Base-by-base conservation (phyloP, 805 yeast genomes). In the Nakazawaea sp. region DNA sequence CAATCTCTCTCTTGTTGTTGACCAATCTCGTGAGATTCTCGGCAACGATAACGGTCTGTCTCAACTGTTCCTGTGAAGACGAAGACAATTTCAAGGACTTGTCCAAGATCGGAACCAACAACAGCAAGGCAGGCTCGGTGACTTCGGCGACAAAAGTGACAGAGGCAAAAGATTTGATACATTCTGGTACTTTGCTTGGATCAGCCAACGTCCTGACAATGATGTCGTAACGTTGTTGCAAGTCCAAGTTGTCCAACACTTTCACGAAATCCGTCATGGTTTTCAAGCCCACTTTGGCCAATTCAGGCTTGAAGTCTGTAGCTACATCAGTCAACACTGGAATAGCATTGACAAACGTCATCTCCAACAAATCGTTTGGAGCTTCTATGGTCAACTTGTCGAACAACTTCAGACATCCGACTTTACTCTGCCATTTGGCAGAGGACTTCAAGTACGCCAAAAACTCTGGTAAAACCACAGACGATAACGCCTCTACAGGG, bases 111-210 rank as follows among this genome's bases (percentile, higher is more conserved):
- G 98, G 98, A 32, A 86, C 97, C 53, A 90, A 69, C 40, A 90
- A 64, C 7, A 97, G 75, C 49, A 90, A 69, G 4, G 95, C 94
- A 4, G 97, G 94, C 65, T 89, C 97, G 12, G 97, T 92, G 45
- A 90, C 98, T 66, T 92, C 98, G 32, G 98, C 96, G 34, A 90
- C 97, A 59, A 90, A 90, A 0, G 98, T 92, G 38, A 90, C 97
- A 28, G 94, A 83, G 2, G 96, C 82, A 45, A 90, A 72, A 30
- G 90, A 76, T 61, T 82, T 85, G 59, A 90, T 85, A 61, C 96
- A 88, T 42, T 75, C 81, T 40, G 96, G 85, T 34, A 90, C 95
- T 55, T 84, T 83, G 46, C 70, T 70, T 39, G 97, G 97, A 55
- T 90, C 84, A 32, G 94, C 88, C 59, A 92, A 71, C 35, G 97